A percentile compares a stretch with the other conserved stretches of the same genome.
Evolutionary conservation across 345 rosid species (phyloP).

Genomic region (Noccaea bulbosa): DNA sequence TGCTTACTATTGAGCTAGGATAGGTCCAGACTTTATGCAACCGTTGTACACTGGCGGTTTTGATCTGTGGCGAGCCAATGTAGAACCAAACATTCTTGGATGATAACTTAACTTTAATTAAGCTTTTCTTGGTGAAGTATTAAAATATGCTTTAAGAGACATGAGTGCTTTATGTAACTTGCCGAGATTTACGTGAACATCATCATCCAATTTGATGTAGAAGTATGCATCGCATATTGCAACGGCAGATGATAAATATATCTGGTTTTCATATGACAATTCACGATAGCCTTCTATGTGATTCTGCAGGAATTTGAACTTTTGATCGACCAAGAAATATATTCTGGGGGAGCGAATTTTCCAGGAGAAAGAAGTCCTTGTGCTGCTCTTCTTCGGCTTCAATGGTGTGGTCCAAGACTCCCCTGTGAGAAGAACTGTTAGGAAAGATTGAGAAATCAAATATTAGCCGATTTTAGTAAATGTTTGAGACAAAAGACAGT

Average conservation of each 20-base stretch:
- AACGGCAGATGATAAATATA: slow-evolving; percentile 79
- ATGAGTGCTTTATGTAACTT: slow-evolving; percentile 43
- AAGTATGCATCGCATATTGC: slow-evolving; percentile 89
- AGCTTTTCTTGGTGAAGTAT: slow-evolving; percentile 22
- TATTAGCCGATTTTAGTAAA: slow-evolving; percentile 32
- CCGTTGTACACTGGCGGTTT: slow-evolving; percentile 81
- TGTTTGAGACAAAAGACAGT: slow-evolving; percentile 66
- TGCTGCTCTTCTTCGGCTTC: slow-evolving; percentile 72
- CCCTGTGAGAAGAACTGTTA: too few species aligned
- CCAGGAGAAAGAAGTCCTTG: slow-evolving; percentile 74
- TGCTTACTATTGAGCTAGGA: slow-evolving; percentile 70
- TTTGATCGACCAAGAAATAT: slow-evolving; percentile 5
- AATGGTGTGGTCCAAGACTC: too few species aligned
- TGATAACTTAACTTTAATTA: neutral
- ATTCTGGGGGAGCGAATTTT: neutral
- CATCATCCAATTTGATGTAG: slow-evolving; percentile 85
- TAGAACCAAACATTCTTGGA: slow-evolving; percentile 64
- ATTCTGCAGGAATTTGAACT: slow-evolving; percentile 57
- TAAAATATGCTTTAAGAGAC: neutral
- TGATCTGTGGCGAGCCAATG: slow-evolving; percentile 60
- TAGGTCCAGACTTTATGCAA: slow-evolving; percentile 97
- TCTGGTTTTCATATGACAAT: slow-evolving; percentile 74
- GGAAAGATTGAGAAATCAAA: too few species aligned
- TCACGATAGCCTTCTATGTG: slow-evolving; percentile 85
- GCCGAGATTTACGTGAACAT: slow-evolving; percentile 93